Percentiles rank a stretch among this genome's conserved stretches.
Conservation (phyloP, 2,329 filamentous ascomycete species). For the Beauveria sp. region DNA sequence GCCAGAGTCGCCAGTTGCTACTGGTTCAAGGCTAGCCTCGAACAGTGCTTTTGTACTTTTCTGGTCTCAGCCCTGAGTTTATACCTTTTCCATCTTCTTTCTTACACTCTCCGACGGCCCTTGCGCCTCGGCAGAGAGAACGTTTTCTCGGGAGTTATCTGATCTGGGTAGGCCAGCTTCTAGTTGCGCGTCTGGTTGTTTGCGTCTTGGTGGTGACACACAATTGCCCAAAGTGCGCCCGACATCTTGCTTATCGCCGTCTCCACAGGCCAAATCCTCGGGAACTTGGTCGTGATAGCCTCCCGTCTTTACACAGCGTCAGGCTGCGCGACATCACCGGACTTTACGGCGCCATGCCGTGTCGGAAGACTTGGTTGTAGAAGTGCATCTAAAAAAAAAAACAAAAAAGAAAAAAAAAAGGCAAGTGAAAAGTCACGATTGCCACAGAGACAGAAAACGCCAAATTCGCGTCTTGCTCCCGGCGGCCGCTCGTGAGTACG, state of each 20-base stretch:
- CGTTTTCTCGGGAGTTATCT: neutral
- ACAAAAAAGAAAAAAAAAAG: neutral
- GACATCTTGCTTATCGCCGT: neutral
- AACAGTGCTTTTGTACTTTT: neutral
- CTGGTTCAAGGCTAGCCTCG: constrained; percentile 6
- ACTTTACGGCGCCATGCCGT: neutral
- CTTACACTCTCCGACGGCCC: neutral
- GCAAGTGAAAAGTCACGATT: neutral
- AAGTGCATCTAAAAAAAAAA: neutral
- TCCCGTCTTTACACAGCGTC: neutral
- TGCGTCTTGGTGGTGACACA: neutral
- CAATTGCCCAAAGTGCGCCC: neutral
- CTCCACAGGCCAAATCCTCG: neutral
- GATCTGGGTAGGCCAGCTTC: neutral
- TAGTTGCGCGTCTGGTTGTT: neutral
- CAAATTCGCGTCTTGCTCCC: neutral
- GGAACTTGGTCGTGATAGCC: neutral
- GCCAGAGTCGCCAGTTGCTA: neutral
- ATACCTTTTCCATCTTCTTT: neutral
- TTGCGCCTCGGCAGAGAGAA: neutral
- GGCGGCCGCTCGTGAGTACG: neutral
- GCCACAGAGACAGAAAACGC: neutral
- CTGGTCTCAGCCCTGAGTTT: neutral
- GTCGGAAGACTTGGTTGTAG: neutral
- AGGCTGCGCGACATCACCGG: neutral